Base-by-base conservation (phyloP, 2,329 filamentous ascomycete species). In the Monosporascus sp. region DNA sequence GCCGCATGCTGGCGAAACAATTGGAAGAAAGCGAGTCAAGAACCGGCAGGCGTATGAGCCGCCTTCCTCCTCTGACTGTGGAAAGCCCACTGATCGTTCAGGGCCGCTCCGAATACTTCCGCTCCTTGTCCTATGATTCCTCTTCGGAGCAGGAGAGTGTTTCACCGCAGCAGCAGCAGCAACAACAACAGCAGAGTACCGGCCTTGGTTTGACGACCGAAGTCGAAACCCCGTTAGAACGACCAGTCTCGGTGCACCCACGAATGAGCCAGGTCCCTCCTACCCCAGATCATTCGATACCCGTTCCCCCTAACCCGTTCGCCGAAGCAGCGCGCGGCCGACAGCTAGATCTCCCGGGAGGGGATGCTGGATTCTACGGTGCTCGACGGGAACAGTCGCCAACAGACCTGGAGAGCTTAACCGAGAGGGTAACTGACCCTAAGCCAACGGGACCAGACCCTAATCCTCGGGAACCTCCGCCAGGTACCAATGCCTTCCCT, bases 1-100 rank as follows among this genome's bases (percentile, higher is more conserved):
- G 92, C 62, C 86, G 93, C 53, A 75, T 95, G 62, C 81, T 99
- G 49, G 91, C 91, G 39, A 89, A 84, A 72, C 88, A 96, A 71
- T 83, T 99, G 56, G 87, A 96, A 69, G 86, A 94, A 61, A 86
- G 83, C 58, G 81, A 45, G 17, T 25, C 83, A 64, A 85, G 82
- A 65, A 81, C 82, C 57, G 91, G 89, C 48, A 84, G 85, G 59
- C 83, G 92, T 53, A 82, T 97, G 72, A 97, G 92, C 72, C 83
- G 93, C 42, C 74, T 97, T 44, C 90, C 92, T 3, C 90, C 91
- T 6, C 76, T 92, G 54, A 90, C 89, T 20, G 87, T 90, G 38
- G 87, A 89, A 55, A 90, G 90, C 62, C 91, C 93, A 50, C 77
- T 97, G 54, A 73, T 90, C 71, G 67, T 83, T 24, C 87, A 88